These are phyloP conservation scores for Geranium incanum DNA, from an alignment of 441 rosid genomes.

Conservation along the genomic window DNA sequence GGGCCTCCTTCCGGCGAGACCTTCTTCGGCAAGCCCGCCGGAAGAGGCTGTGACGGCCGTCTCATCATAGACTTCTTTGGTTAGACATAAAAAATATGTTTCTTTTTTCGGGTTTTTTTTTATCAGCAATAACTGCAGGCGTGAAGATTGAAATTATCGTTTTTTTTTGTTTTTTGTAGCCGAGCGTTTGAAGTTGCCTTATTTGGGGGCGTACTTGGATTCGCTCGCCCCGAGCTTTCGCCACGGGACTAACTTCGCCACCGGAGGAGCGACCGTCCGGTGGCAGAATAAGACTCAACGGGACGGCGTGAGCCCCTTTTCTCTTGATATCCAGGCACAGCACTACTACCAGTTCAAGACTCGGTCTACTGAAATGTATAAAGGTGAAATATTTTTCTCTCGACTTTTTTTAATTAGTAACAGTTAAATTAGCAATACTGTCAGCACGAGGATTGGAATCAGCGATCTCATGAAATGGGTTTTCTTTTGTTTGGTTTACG, in stretches of 20 bases:
- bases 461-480: too few relatives aligned
- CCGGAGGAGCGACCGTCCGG: conserved; percentile 79
- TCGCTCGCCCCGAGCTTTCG: conserved; percentile 64
- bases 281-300: conserved; percentile 48
- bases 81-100: neutral
- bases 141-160: too few relatives aligned
- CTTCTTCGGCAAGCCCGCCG: conserved; percentile 63
- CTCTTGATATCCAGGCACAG: conserved; percentile 66
- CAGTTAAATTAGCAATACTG: too few relatives aligned
- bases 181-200: conserved; percentile 58
- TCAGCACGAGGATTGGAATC: too few relatives aligned
- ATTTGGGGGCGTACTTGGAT: conserved; percentile 73
- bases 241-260: conserved; percentile 82
- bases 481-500: neutral
- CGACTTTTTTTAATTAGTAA: too few relatives aligned
- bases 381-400: neutral
- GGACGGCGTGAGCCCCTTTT: conserved; percentile 64
- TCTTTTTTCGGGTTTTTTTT: too few relatives aligned
- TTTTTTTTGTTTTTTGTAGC: conserved; percentile 35
- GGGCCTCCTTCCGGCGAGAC: conserved; percentile 48
- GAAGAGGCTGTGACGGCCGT: conserved; percentile 64
- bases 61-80: conserved; percentile 70
- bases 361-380: conserved; percentile 40
- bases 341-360: conserved; percentile 61
- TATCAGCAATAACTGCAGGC: too few relatives aligned